These are phyloP conservation scores for Cicer pinnatifidum DNA, from an alignment of 306 rosid genomes.

Conservation along the genomic window DNA sequence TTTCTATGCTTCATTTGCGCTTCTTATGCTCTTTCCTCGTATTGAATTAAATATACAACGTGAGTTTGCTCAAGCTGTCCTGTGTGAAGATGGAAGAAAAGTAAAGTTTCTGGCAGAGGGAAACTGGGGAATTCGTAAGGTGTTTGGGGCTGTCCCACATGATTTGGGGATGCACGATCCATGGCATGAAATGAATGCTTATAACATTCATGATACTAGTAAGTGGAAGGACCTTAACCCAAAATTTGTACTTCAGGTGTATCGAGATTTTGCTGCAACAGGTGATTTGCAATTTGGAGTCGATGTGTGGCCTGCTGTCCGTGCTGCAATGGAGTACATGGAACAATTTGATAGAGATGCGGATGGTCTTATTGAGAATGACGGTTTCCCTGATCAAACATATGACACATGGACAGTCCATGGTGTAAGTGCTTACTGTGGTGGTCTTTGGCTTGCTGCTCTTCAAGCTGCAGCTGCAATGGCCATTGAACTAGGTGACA, in stretches of 20 bases:
- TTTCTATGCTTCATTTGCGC: slow-evolving; percentile 97
- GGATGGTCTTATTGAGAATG: slow-evolving; percentile 93
- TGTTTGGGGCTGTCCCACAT: slow-evolving; percentile 94
- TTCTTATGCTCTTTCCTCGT: slow-evolving; percentile 91
- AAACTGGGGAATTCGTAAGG: slow-evolving; percentile 93
- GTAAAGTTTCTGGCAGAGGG: slow-evolving; percentile 95
- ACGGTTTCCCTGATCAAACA: slow-evolving; percentile 98
- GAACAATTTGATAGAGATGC: slow-evolving; percentile 86
- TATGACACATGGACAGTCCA: slow-evolving; percentile 99
- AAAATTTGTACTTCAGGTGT: slow-evolving; percentile 91
- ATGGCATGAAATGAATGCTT: slow-evolving; percentile 96
- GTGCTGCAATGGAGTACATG: slow-evolving; percentile 96
- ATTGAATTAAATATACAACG: slow-evolving; percentile 93
- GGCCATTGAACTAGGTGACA: slow-evolving; percentile 86
- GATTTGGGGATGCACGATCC: slow-evolving; percentile 99
- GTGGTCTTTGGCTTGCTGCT: slow-evolving; percentile 95
- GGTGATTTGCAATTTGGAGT: slow-evolving; percentile 93
- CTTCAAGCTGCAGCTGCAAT: slow-evolving; percentile 98
- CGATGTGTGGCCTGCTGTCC: slow-evolving; percentile 98
- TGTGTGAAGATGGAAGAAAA: slow-evolving; percentile 92
- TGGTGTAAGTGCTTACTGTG: slow-evolving; percentile 96
- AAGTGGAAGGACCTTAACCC: slow-evolving; percentile 98
- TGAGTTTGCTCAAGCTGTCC: slow-evolving; percentile 93
- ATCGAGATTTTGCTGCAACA: slow-evolving; percentile 89
- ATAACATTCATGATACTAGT: slow-evolving; percentile 94